Conservation (phyloP, 1,139 yeast genomes). For the Geotrichum cucujoidarum region DNA sequence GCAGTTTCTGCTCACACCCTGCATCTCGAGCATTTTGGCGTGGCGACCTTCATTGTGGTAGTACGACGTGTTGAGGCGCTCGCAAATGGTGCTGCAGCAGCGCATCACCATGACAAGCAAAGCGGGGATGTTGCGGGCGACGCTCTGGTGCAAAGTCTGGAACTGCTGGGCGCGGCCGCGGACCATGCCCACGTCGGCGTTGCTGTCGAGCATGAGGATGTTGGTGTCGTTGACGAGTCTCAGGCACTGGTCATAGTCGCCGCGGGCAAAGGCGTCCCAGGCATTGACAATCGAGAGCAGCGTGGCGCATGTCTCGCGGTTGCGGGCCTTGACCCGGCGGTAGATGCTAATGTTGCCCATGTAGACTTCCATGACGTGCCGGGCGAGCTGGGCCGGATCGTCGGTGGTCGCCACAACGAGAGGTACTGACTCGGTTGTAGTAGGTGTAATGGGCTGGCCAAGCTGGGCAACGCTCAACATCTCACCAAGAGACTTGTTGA, state of each 20-base stretch:
- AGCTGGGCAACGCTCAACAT: slow-evolving; percentile 68
- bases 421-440: slow-evolving; percentile 24
- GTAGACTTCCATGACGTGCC: slow-evolving; percentile 38
- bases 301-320: slow-evolving; percentile 55
- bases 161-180: slow-evolving; percentile 55
- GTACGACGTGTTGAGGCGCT: slow-evolving; percentile 47
- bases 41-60: slow-evolving; percentile 48
- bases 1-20: slow-evolving; percentile 71
- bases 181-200: slow-evolving; percentile 45
- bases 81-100: slow-evolving; percentile 59
- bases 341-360: slow-evolving; percentile 35
- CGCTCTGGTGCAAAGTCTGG: slow-evolving; percentile 58
- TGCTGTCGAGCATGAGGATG: slow-evolving; percentile 57
- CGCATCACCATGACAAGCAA: slow-evolving; percentile 78
- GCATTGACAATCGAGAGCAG: slow-evolving; percentile 65
- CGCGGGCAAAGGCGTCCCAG: slow-evolving; percentile 53
- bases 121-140: slow-evolving; percentile 76
- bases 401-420: slow-evolving; percentile 35
- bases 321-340: slow-evolving; percentile 31
- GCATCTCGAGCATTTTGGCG: slow-evolving; percentile 50
- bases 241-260: slow-evolving; percentile 61
- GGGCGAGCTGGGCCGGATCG: slow-evolving; percentile 41
- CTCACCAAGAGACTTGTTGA: slow-evolving; percentile 78
- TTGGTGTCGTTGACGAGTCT: slow-evolving; percentile 52
- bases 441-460: slow-evolving; percentile 49